phyloP scores from a whole-genome alignment of 164 flowering plant species.

The Hamamelis virginiana region DNA sequence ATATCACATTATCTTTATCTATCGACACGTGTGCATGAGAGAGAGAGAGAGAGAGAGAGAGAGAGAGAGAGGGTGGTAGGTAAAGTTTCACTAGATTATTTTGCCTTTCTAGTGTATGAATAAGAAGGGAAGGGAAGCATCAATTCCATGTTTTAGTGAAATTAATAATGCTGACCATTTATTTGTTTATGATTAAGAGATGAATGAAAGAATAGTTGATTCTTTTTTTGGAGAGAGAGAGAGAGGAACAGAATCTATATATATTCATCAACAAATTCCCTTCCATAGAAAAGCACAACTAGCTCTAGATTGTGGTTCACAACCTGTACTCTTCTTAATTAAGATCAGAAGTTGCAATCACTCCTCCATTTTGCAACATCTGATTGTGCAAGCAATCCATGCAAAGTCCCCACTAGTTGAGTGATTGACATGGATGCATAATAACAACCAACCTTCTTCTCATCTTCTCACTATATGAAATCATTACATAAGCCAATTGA shows the following conservation, averaged over 20 bases:
- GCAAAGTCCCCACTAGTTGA: slow-evolving; percentile 16
- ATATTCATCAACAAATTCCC: not conserved
- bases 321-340: not conserved
- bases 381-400: slow-evolving; percentile 2
- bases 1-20: no score
- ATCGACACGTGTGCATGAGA: not conserved
- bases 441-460: slow-evolving; percentile 14
- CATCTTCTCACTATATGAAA: slow-evolving; percentile 1
- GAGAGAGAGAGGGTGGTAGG: no score
- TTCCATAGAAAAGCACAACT: not conserved
- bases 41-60: not conserved
- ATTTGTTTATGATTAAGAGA: no score
- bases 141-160: no score
- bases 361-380: not conserved
- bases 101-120: no score
- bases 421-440: slow-evolving; percentile 27
- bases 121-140: no score
- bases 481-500: slow-evolving; percentile 5
- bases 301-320: not conserved
- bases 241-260: not conserved
- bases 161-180: no score
- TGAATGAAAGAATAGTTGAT: no score
- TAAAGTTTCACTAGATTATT: no score
- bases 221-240: no score
- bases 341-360: not conserved